Evolutionary conservation across 2,329 filamentous ascomycete species (phyloP), one percentile per base, ranked within the genome.

Genomic region (Beauveria sp.): DNA sequence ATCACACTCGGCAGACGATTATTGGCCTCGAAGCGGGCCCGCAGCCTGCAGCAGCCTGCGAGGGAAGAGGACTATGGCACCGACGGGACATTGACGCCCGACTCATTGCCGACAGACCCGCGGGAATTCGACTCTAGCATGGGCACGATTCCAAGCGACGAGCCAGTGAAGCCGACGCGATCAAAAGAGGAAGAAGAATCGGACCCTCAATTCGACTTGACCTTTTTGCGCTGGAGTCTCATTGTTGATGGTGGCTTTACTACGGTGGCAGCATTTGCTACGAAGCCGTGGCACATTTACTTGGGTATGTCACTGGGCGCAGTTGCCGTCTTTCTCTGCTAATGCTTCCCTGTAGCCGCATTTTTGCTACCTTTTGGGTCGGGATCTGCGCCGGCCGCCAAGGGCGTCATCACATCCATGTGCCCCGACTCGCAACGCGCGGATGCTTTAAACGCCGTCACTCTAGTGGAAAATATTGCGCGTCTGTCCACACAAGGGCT

Each of bases 391-490:
- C 81, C 86, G 0, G 86, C 87, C 0, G 86, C 86, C 1, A 91
- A 90, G 65, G 88, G 87, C 0, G 85, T 87, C n/a, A 89, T 90
- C 63, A 81, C 88, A 0, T 83, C 88, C 61, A 87, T 90, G 86
- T 86, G 86, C 50, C 76, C 85, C 0, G 77, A 83, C 1, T 78
- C 78, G 0, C 81, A 87, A 60, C 79, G 87, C 0, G 79, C 83
- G 0, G 87, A 91, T 67, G 87, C 88, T 0, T 74, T 91, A 3
- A 85, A 86, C 45, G 86, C 85, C 0, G 85, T 91, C 14, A 89
- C 86, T 0, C 74, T 90, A 0, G 83, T 90, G 0, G 88, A 91
- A 68, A 89, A 88, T 65, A 79, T 89, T 38, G 87, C 86, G 0
- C 77, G 82, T 26, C 72, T 91, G 1, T 76, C 81, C 0, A 90